Base-by-base conservation (phyloP, 345 rosid species). In the Anacardium occidentale region DNA sequence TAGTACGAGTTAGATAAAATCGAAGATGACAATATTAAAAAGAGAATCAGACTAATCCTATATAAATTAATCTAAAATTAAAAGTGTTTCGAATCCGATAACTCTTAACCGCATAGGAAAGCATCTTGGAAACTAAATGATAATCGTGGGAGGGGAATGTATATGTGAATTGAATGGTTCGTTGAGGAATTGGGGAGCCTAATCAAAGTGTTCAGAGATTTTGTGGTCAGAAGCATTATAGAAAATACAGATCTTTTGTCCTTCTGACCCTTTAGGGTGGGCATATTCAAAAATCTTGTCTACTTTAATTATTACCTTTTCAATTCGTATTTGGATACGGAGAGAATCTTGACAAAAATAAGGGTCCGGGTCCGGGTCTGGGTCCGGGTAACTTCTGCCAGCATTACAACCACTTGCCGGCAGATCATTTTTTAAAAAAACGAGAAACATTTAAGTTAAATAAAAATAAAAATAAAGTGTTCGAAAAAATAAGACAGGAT, bases 281-380 rank as follows among this genome's bases (percentile, higher is more conserved):
- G 4, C 44, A 10, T 57, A 69, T 69, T 69, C 13, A 57, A 69
- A 57, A 11, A 4, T 15, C 44, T 25, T 1, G 10, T 22, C 7
- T 48, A 21, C 57, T 60, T 48, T 70, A 61, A 51, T 61, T 14
- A 71, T 61, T 61, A 42, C 13, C 26, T 32, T 48, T 71, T 61
- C 32, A 20, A 26, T 1, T 37, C 42, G 5, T 15, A 21, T 40
- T 40, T 55, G 51, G 56, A 69, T 22, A n/a, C 40, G 15, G 17
- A 60, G 17, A 60, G 66, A 26, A 29, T 71, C 59, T 50, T 71
- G 59, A 50, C 29, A 66, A 32, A 71, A 58, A 3, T 5, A 34
- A 68, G 7, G 29, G 29, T 50, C 34, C 12, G 13, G 47, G 61
- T 37, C 40, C n/a, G n/a, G n/a, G n/a, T n/a, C n/a, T n/a, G n/a